Conservation (phyloP, 805 yeast species). For the Saturnispora zaruensis region DNA sequence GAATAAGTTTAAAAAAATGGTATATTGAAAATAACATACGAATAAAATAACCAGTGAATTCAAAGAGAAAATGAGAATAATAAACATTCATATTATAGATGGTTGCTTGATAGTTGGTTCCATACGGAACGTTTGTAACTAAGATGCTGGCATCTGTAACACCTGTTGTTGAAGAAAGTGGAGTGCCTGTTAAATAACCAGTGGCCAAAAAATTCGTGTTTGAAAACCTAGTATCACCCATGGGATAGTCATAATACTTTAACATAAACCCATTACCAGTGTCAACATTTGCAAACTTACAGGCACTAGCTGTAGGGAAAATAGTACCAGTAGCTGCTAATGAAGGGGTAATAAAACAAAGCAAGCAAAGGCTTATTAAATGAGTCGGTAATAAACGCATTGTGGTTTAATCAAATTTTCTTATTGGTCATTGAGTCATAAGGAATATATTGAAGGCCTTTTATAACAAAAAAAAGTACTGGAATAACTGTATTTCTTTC, state of each 20-base stretch:
- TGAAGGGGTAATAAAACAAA: too few relatives aligned
- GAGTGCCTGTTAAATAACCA: neutral
- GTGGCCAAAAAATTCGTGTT: neutral
- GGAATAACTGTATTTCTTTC: too few relatives aligned
- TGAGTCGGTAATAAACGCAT: too few relatives aligned
- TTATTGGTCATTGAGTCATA: too few relatives aligned
- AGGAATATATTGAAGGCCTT: too few relatives aligned
- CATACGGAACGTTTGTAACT: neutral
- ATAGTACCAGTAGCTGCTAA: too few relatives aligned
- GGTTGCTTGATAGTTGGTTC: neutral
- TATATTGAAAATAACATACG: too few relatives aligned
- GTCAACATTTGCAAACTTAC: neutral
- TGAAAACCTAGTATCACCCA: neutral
- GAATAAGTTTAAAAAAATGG: too few relatives aligned
- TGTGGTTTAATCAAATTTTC: too few relatives aligned
- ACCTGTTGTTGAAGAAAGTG: neutral
- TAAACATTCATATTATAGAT: neutral
- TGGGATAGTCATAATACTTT: neutral
- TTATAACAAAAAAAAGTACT: too few relatives aligned
- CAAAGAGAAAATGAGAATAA: constrained; percentile 9
- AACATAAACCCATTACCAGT: neutral
- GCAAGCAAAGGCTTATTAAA: too few relatives aligned
- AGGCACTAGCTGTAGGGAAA: neutral
- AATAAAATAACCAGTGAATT: constrained; percentile 14
- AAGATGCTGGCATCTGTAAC: neutral